These are phyloP conservation scores for Fusarium staphyleae DNA, from an alignment of 2,329 filamentous ascomycete genomes.

Conservation along the genomic window DNA sequence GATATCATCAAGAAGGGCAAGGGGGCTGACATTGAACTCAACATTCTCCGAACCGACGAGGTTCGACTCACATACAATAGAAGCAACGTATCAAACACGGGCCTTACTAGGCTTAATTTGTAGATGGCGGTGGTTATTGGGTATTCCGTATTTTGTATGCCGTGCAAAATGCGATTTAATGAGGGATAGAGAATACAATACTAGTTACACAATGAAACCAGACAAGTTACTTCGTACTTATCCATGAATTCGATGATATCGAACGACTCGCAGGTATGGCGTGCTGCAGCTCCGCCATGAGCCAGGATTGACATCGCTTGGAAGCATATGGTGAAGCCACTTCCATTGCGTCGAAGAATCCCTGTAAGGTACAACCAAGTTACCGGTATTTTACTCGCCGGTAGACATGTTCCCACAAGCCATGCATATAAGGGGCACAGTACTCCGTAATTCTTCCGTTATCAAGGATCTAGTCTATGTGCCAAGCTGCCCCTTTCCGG, in stretches of 20 bases:
- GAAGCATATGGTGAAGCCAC: too few relatives aligned
- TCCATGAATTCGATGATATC: background rate
- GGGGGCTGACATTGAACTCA: constrained; percentile 8
- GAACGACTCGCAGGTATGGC: background rate
- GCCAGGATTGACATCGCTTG: too few relatives aligned
- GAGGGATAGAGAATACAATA: background rate
- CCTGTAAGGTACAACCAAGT: too few relatives aligned
- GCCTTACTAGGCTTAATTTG: background rate
- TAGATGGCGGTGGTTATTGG: background rate
- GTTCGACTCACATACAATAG: constrained; percentile 9
- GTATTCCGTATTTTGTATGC: background rate
- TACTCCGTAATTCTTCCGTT: background rate
- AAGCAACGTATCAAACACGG: background rate
- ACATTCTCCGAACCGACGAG: constrained; percentile 17
- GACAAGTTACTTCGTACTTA: too few relatives aligned
- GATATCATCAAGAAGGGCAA: constrained; percentile 10
- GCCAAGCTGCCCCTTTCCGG: constrained; percentile 15
- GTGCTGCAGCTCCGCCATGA: too few relatives aligned
- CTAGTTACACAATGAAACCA: too few relatives aligned
- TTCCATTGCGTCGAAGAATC: too few relatives aligned
- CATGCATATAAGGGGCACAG: background rate
- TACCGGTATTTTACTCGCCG: background rate
- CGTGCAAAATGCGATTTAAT: background rate
- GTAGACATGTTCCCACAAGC: background rate
- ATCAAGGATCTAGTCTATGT: too few relatives aligned